Percentiles rank a stretch among this genome's conserved stretches.
phyloP scores from a whole-genome alignment of 2,329 filamentous ascomycete species.

The Stromatinia cepivora region DNA sequence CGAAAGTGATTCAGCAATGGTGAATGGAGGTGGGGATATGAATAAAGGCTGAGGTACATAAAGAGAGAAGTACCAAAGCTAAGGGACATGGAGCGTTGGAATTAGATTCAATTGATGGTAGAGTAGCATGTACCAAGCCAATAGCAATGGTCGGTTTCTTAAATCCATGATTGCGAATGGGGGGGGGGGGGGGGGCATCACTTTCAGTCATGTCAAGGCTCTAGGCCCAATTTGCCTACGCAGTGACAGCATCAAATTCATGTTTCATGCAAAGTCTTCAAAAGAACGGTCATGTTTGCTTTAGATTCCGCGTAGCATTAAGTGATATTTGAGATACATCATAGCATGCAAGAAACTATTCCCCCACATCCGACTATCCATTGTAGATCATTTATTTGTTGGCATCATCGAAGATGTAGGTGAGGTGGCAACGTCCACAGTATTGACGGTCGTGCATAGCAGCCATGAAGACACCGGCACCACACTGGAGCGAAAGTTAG shows the following conservation, averaged over 20 bases:
- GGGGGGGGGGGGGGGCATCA: no score
- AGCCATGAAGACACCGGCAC: constrained; percentile 99
- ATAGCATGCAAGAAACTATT: constrained; percentile 27
- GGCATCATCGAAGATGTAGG: constrained; percentile 69
- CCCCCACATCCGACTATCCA: constrained; percentile 21
- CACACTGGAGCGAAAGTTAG: constrained; percentile 66
- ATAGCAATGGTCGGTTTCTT: not conserved
- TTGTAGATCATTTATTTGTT: constrained; percentile 55
- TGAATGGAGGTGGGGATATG: no score
- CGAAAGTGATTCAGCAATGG: not conserved
- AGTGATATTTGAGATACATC: constrained; percentile 23
- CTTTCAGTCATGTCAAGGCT: not conserved
- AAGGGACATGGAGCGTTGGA: not conserved
- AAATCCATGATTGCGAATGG: not conserved
- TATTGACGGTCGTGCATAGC: constrained; percentile 97
- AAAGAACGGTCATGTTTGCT: not conserved
- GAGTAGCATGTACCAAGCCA: not conserved
- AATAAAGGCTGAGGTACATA: not conserved
- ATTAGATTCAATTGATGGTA: not conserved
- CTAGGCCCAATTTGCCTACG: no score
- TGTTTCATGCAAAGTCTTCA: constrained; percentile 1
- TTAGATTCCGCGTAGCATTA: constrained; percentile 27
- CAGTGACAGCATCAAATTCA: not conserved
- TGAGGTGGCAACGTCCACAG: constrained; percentile 66
- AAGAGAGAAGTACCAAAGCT: not conserved